Evolutionary conservation across 768 basidiomycete genomes (phyloP).

Genomic region (Collybia sp.): DNA sequence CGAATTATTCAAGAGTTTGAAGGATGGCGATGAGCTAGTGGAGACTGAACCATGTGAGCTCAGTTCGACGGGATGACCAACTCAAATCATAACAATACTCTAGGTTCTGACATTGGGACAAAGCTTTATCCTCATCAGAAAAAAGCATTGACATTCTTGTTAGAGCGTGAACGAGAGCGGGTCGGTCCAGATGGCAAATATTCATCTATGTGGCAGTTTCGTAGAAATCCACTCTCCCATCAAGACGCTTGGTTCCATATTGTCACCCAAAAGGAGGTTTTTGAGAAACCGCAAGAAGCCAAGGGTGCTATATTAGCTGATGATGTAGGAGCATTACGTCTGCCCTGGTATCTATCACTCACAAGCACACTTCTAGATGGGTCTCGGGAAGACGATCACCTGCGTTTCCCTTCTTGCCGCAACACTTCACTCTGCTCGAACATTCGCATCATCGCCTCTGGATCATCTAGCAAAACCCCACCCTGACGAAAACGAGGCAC

Average conservation of each 20-base stretch:
- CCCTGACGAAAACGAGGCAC: slow-evolving; percentile 18
- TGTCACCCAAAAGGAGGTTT: slow-evolving; percentile 77
- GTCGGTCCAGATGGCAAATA: slow-evolving; percentile 51
- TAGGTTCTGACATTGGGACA: slow-evolving; percentile 74
- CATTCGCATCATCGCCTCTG: slow-evolving; percentile 58
- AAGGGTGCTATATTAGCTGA: slow-evolving; percentile 94
- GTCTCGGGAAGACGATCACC: slow-evolving; percentile 95
- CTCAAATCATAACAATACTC: slow-evolving; percentile 4
- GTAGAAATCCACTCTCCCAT: slow-evolving; percentile 42
- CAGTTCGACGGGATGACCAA: slow-evolving; percentile 2
- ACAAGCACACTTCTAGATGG: slow-evolving; percentile 62
- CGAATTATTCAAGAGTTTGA: slow-evolving; percentile 85
- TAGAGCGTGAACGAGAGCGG: slow-evolving; percentile 80
- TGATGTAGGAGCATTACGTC: slow-evolving; percentile 60
- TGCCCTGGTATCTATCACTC: slow-evolving; percentile 2
- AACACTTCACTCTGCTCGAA: slow-evolving; percentile 66
- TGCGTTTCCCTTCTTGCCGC: slow-evolving; percentile 91
- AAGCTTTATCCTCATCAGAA: slow-evolving; percentile 95
- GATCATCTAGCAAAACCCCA: slow-evolving; percentile 35
- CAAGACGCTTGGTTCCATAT: slow-evolving; percentile 67
- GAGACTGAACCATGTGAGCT: slow-evolving; percentile 82
- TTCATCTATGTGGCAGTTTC: slow-evolving; percentile 69
- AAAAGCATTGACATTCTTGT: slow-evolving; percentile 92
- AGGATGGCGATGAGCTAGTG: slow-evolving; percentile 78
- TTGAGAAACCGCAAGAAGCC: slow-evolving; percentile 60